Evolutionary conservation across 2,329 filamentous ascomycete species (phyloP).

Genomic region (Beauveria brongniartii): DNA sequence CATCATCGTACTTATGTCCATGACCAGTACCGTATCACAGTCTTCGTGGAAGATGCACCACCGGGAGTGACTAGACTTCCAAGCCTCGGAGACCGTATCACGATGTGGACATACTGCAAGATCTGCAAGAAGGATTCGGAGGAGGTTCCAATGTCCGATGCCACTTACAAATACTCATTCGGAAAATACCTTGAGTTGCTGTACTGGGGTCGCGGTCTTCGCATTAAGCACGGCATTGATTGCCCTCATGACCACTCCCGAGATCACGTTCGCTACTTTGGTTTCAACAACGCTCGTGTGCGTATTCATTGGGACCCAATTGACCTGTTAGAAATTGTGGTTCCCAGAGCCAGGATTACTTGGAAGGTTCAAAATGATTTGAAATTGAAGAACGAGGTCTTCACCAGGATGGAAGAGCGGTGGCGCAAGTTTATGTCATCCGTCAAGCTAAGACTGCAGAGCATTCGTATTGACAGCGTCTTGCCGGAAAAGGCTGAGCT

Average conservation of each 20-base stretch:
- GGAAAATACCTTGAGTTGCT: conserved; percentile 97
- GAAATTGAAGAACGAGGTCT: conserved; percentile 87
- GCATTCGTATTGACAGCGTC: conserved; percentile 87
- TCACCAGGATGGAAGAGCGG: conserved; percentile 68
- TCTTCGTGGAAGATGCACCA: conserved; percentile 62
- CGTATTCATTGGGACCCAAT: conserved; percentile 90
- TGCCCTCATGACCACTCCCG: conserved; percentile 90
- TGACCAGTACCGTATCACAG: conserved; percentile 84
- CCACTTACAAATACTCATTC: conserved; percentile 96
- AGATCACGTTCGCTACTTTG: conserved; percentile 90
- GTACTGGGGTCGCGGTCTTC: conserved; percentile 86
- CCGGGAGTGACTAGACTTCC: conserved; percentile 34
- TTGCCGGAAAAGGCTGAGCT: conserved; percentile 77
- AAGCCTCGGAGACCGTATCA: conserved; percentile 56
- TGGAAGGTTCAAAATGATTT: conserved; percentile 98
- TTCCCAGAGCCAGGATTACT: conserved; percentile 80
- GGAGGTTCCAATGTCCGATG: conserved; percentile 83
- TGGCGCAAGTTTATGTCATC: conserved; percentile 83
- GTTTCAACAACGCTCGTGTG: conserved; percentile 75
- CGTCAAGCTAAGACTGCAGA: conserved; percentile 72
- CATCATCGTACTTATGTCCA: conserved; percentile 97
- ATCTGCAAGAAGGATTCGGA: conserved; percentile 85
- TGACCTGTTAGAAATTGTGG: conserved; percentile 87
- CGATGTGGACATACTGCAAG: conserved; percentile 98
- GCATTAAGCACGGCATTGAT: conserved; percentile 57